Percentiles rank a stretch among this genome's conserved stretches.
phyloP scores from a whole-genome alignment of 2,329 filamentous ascomycete genomes.

The Venturia oleaginea region DNA sequence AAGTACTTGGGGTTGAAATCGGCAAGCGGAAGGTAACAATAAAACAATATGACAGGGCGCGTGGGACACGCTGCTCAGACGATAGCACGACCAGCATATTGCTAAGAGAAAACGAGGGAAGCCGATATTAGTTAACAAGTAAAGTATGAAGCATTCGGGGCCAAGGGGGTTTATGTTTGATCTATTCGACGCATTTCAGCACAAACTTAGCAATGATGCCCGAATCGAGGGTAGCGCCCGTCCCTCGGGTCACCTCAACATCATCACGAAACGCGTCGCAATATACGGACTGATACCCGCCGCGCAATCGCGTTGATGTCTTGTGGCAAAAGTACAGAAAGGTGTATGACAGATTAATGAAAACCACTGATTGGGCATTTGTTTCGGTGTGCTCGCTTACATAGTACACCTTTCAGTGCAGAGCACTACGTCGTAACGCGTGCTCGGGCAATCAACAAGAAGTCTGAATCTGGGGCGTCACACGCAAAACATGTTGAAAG shows the following conservation, averaged over 20 bases:
- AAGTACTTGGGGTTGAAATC: neutral
- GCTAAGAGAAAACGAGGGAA: conserved; percentile 7
- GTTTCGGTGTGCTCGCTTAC: neutral
- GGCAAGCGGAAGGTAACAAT: neutral
- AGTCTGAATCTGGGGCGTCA: neutral
- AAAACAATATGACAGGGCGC: neutral
- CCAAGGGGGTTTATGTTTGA: conserved; percentile 2
- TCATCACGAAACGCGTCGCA: conserved; percentile 9
- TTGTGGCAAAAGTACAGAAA: conserved; percentile 3
- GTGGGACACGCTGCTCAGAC: neutral
- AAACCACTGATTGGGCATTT: neutral
- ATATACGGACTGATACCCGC: neutral
- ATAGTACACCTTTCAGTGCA: too few relatives aligned
- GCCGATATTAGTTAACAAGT: conserved; percentile 3
- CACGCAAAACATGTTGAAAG: neutral
- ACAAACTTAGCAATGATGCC: neutral
- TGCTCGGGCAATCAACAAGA: neutral
- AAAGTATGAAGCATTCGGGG: neutral
- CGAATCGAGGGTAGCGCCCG: neutral
- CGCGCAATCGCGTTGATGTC: neutral
- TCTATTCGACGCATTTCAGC: conserved; percentile 1
- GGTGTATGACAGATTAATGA: neutral
- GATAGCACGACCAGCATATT: neutral
- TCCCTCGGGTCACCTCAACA: conserved; percentile 1
- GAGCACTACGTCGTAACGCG: neutral